Evolutionary conservation across 257 asterid species (phyloP), one percentile per base, ranked within the genome.

Genomic region (Buddleja alternifolia): DNA sequence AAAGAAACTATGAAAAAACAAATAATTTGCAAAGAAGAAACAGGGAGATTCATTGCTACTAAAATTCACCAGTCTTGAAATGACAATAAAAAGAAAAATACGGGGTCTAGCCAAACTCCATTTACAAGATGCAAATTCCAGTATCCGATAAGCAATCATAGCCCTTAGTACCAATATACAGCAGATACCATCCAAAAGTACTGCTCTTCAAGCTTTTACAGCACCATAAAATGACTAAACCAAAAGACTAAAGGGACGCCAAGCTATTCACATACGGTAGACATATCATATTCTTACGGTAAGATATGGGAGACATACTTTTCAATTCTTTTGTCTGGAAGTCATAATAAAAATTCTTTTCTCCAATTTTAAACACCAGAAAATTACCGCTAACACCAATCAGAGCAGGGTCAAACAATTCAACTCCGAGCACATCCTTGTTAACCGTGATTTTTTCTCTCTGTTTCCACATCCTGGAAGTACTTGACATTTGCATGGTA

Each of bases 261-360:
- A 85, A 63, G 80, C 80, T 82, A 70, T 82, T 85, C 71, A 82
- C 86, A 63, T 85, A 85, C 0, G 90, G 84, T 8, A 78, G 8
- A 10, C 61, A 71, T 44, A 34, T 46, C 17, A 51, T 11, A 56
- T 19, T 14, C 24, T 24, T 0, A 10, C 3, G 4, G 2, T 4
- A 12, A 12, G 25, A 19, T 56, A 32, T 34, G n/a, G 4, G 24
- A 59, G 41, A 44, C 72, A 85, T 11, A 10, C 45, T 70, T 68
- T 53, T 78, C 17, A 42, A 58, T 69, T 72, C 75, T 41, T 63
- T 51, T 3, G 78, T 71, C 74, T 62, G 58, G 20, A 76, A 44
- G 66, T 76, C 56, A 32, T 52, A 69, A 8, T 69, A 71, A 67
- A 45, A 65, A 6, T 74, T 25, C 8, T 15, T 59, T 20, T 4